Conservation (phyloP, 164 flowering plant genomes). For the Aristolochia fimbriata region DNA sequence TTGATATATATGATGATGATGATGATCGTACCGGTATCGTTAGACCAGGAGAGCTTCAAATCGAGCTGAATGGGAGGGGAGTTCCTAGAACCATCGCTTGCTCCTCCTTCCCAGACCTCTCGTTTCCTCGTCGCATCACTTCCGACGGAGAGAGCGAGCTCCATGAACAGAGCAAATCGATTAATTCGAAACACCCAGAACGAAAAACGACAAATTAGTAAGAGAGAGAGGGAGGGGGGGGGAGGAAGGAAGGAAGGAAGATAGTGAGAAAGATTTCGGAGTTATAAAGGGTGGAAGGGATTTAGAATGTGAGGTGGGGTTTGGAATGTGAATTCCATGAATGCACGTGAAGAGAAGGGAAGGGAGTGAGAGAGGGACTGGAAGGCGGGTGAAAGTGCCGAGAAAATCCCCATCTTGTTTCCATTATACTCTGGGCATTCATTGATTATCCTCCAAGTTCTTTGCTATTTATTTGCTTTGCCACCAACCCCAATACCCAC, state of each 20-base stretch:
- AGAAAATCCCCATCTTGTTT: slow-evolving; percentile 6
- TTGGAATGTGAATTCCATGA: slow-evolving; percentile 4
- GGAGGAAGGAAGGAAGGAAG: too few relatives aligned
- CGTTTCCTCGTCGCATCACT: slow-evolving; percentile 1
- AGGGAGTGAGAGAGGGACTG: not conserved
- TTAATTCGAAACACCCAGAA: too few relatives aligned
- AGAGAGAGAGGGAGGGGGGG: too few relatives aligned
- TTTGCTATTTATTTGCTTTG: slow-evolving; percentile 6
- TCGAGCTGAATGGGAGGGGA: slow-evolving; percentile 6
- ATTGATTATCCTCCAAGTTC: slow-evolving; percentile 3
- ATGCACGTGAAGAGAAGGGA: not conserved
- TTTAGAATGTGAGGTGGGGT: slow-evolving; percentile 4
- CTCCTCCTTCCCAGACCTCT: not conserved
- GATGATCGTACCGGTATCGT: slow-evolving; percentile 2
- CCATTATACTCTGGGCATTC: not conserved
- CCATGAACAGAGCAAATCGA: not conserved
- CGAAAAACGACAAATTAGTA: too few relatives aligned
- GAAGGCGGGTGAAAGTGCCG: slow-evolving; percentile 7
- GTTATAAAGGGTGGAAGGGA: not conserved
- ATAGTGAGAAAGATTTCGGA: not conserved
- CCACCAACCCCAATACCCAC: not conserved
- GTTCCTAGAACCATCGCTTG: not conserved
- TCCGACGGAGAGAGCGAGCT: slow-evolving; percentile 8
- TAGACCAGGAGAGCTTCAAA: slow-evolving; percentile 11
- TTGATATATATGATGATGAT: too few relatives aligned